These are phyloP conservation scores for Xylaria grammica DNA, from an alignment of 495 filamentous ascomycete species.

Conservation along the genomic window DNA sequence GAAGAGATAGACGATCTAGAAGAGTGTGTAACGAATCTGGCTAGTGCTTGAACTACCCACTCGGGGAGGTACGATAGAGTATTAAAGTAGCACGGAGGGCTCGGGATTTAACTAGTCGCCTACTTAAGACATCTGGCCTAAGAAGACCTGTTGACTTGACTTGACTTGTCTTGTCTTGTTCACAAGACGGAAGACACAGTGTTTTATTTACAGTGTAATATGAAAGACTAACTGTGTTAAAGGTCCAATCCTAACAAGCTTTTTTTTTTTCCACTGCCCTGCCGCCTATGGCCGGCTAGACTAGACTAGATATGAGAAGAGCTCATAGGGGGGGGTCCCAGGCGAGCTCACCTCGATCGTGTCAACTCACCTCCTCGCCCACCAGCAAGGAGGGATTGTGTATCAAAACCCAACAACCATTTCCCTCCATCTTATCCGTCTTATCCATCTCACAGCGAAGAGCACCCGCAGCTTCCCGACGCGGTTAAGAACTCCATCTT, in stretches of 20 bases:
- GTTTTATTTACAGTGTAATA: background rate
- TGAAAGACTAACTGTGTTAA: background rate
- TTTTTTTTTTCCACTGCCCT: background rate
- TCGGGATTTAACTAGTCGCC: background rate
- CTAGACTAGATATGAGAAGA: background rate
- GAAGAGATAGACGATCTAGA: background rate
- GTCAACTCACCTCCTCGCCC: background rate
- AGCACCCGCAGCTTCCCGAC: background rate
- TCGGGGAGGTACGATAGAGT: no score
- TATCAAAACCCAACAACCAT: background rate
- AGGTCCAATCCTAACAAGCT: background rate
- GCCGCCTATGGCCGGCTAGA: background rate
- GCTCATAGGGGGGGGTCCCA: no score
- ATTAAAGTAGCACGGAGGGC: background rate
- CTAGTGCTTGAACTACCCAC: background rate
- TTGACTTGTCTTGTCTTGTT: no score
- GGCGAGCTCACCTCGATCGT: background rate
- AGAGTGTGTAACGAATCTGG: background rate
- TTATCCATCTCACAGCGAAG: no score
- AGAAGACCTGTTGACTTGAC: no score
- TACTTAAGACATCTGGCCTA: background rate
- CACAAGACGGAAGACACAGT: conserved; percentile 1
- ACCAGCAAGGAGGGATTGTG: background rate
- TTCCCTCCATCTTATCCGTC: background rate
- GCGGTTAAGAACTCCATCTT: background rate